Evolutionary conservation across 73 alveolate species (phyloP).

Genomic region (Tetrahymena borealis): DNA sequence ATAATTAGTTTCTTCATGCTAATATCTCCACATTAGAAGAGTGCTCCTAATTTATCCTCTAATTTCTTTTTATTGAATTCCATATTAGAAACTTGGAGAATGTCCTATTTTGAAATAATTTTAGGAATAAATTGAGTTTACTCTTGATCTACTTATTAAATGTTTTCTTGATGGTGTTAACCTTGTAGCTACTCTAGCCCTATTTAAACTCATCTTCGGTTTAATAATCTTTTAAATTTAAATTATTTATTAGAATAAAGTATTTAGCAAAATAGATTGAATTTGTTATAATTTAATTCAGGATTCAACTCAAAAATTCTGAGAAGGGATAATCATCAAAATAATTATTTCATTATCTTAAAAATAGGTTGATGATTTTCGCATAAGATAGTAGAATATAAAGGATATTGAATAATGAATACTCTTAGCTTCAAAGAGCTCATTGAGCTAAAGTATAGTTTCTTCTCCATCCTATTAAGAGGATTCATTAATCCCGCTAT

Average conservation of each 20-base stretch:
- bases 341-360: too few relatives aligned
- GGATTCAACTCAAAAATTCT: too few relatives aligned
- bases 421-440: neutral
- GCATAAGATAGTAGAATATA: too few relatives aligned
- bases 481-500: neutral
- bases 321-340: too few relatives aligned
- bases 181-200: neutral
- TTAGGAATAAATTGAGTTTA: neutral
- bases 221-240: neutral
- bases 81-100: neutral
- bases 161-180: neutral
- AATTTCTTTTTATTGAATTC: neutral
- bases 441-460: neutral
- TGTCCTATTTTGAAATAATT: neutral
- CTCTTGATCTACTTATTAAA: neutral
- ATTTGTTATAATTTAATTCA: too few relatives aligned
- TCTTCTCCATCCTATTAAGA: conserved; percentile 1
- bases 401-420: neutral
- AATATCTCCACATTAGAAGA: too few relatives aligned
- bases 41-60: neutral
- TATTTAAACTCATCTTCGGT: neutral
- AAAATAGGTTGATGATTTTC: too few relatives aligned
- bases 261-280: too few relatives aligned
- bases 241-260: neutral
- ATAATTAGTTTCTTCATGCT: too few relatives aligned